Base-by-base conservation (phyloP, 2,329 filamentous ascomycete genomes). In the Aspergillus tamarii region DNA sequence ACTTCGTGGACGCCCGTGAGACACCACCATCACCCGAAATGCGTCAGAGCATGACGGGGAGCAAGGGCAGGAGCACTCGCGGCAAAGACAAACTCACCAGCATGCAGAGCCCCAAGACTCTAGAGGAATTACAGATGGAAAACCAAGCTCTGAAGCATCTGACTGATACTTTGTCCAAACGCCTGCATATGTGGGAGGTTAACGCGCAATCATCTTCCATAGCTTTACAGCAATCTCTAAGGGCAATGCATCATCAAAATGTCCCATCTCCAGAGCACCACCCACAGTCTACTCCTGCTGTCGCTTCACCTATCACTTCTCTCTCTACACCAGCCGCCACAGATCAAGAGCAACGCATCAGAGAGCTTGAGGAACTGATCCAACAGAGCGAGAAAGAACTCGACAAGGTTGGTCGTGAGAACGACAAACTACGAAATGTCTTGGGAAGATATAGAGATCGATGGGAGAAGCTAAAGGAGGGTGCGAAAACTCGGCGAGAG, bases 111-210 rank as follows among this genome's bases (percentile, higher is more conserved):
- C 74, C 75, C 1, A 94, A 93, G 73, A 91, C 90, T 3, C 83
- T 93, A 66, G 95, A 99, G 77, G 95, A 99, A 77, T 84, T 98
- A 11, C 89, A 91, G 67, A 87, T 94, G 56, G 93, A 98, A 74
- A 99, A 98, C 76, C 87, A 91, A 66, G 91, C 91, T 11, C 84
- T 98, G 57, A 94, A 95, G 72, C 87, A 91, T 62, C 89, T 93
- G 70, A 87, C 96, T 10, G 94, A 98, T 77, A 93, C 92, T 57
- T 86, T 97, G 41, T 92, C 91, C 66, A 92, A 91, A 70, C 88
- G 94, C 0, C 85, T 99, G n/a, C 91, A 95, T 72, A 91, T 93
- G 66, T 99, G 97, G 80, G 94, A 99, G 78, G 89, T 93, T 45
- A 94, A 92, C 71, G 93, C 93, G 0, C 95, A 98, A 78, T 93